Conservation (phyloP, 2,329 filamentous ascomycete species). For the Keithomyces neogunnii region DNA sequence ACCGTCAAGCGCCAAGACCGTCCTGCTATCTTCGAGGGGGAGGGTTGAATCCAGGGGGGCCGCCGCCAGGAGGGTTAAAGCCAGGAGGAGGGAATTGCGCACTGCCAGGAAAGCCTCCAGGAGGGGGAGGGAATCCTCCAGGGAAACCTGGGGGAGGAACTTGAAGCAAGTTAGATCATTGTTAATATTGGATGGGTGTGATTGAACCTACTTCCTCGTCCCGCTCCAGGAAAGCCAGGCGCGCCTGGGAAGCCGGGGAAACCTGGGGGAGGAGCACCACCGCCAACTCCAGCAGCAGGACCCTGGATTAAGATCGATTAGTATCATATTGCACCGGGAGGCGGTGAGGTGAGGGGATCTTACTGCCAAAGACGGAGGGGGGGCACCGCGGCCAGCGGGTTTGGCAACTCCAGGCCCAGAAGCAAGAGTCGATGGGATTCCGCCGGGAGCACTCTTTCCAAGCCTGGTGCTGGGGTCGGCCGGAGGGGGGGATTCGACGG, state of each 20-base stretch:
- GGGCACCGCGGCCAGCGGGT: constrained; percentile 75
- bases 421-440: constrained; percentile 60
- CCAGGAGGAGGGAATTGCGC: constrained; percentile 9
- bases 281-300: constrained; percentile 80
- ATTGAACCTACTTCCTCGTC: constrained; percentile 44
- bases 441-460: constrained; percentile 64
- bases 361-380: constrained; percentile 70
- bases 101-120: constrained; percentile 31
- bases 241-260: constrained; percentile 47
- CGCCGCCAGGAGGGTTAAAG: constrained; percentile 21
- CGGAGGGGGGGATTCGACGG: constrained; percentile 90
- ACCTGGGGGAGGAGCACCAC: constrained; percentile 54
- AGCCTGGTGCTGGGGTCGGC: constrained; percentile 87
- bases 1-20: constrained; percentile 16
- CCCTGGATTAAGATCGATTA: constrained; percentile 36
- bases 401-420: constrained; percentile 85
- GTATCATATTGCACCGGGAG: constrained; percentile 2
- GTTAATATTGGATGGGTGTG: not conserved
- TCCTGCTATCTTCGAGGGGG: constrained; percentile 50
- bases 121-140: constrained; percentile 38
- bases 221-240: constrained; percentile 34
- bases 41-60: constrained; percentile 63
- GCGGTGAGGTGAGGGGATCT: constrained; percentile 12
- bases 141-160: constrained; percentile 43
- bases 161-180: constrained; percentile 25